Evolutionary conservation across 2,329 filamentous ascomycete genomes (phyloP).

Genomic region (Dactylellina drechsleri): DNA sequence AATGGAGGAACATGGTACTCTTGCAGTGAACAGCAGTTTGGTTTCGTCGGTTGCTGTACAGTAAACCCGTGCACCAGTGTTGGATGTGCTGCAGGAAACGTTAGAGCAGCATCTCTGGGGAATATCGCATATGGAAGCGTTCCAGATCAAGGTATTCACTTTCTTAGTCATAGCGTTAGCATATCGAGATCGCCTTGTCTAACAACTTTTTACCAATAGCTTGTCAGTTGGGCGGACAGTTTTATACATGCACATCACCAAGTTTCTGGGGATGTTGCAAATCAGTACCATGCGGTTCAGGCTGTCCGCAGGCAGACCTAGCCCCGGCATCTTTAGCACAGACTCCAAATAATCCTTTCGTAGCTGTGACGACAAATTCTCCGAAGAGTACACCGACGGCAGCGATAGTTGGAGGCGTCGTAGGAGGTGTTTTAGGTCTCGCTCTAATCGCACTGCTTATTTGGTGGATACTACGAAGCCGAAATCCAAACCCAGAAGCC

Average conservation of each 20-base stretch:
- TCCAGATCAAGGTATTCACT: conserved; percentile 35
- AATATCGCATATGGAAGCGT: conserved; percentile 23
- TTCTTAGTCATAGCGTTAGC: too few species aligned
- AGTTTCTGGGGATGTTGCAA: conserved; percentile 53
- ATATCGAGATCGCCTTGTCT: neutral
- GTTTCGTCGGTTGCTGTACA: conserved; percentile 52
- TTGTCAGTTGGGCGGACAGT: conserved; percentile 36
- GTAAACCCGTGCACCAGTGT: conserved; percentile 39
- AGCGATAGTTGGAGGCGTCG: conserved; percentile 43
- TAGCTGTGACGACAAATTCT: neutral
- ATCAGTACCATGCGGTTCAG: conserved; percentile 28
- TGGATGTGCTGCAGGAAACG: conserved; percentile 43
- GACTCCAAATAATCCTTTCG: conserved; percentile 31
- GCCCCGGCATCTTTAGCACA: conserved; percentile 20
- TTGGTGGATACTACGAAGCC: conserved; percentile 30
- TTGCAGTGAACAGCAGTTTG: conserved; percentile 22
- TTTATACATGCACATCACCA: conserved; percentile 39
- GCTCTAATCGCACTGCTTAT: conserved; percentile 32
- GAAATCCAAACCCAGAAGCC: neutral
- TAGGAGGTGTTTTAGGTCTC: conserved; percentile 35
- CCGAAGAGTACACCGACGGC: conserved; percentile 21
- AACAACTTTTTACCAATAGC: conserved; percentile 14
- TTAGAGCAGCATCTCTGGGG: conserved; percentile 37
- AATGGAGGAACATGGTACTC: conserved; percentile 49
- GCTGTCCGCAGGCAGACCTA: conserved; percentile 25